phyloP scores from a whole-genome alignment of 805 yeast genomes.

The Lipomyces spencermartinsiae region DNA sequence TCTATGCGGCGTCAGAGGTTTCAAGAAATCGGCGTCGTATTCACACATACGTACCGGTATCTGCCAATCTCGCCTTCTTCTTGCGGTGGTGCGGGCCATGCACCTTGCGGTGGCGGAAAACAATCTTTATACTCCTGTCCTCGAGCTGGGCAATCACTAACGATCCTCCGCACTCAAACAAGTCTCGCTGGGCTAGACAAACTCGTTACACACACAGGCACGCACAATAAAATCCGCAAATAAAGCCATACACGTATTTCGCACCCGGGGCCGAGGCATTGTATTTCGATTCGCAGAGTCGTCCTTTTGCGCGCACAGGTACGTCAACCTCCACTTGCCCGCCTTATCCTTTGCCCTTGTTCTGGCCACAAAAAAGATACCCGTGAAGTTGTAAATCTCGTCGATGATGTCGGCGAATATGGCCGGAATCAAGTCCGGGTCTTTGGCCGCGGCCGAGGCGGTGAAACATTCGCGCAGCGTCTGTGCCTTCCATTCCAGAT shows the following conservation, averaged over 20 bases:
- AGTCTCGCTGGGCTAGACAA: not conserved
- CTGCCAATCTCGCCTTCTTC: constrained; percentile 3
- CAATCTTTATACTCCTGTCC: constrained; percentile 5
- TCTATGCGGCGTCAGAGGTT: not conserved
- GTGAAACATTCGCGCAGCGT: not conserved
- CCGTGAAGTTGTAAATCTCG: constrained; percentile 7
- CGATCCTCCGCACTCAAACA: constrained; percentile 7
- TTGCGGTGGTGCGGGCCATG: constrained; percentile 3
- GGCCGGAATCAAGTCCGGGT: not conserved
- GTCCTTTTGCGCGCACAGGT: constrained; percentile 8
- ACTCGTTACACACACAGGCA: not conserved
- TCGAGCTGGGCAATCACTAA: not conserved
- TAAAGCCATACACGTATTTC: not conserved
- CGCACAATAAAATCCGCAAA: too few species aligned
- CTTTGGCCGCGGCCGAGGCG: too few species aligned
- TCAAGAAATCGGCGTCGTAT: not conserved
- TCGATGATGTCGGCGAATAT: constrained; percentile 6
- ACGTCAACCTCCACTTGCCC: constrained; percentile 1
- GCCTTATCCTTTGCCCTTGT: constrained; percentile 5
- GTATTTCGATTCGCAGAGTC: constrained; percentile 2
- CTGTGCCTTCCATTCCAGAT: not conserved
- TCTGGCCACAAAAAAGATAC: constrained; percentile 7
- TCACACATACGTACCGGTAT: not conserved
- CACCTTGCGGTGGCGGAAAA: constrained; percentile 1
- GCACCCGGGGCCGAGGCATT: not conserved